phyloP scores from a whole-genome alignment of 768 basidiomycete species.

The Serpula lacrymans region DNA sequence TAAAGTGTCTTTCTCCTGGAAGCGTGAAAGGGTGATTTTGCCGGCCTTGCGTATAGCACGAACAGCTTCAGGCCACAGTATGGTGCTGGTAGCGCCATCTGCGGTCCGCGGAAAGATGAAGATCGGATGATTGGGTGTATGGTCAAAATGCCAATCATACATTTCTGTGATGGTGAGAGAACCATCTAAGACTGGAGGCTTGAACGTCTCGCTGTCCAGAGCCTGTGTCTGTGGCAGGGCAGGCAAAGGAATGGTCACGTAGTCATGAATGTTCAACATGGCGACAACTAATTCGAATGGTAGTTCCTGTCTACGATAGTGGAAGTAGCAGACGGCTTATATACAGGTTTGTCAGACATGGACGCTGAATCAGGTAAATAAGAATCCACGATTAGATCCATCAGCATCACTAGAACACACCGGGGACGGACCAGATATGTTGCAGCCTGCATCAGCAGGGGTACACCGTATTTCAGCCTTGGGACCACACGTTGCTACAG shows the following conservation, averaged over 20 bases:
- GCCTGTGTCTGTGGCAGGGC: conserved; percentile 25
- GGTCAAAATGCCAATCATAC: conserved; percentile 30
- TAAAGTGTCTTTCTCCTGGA: conserved; percentile 1
- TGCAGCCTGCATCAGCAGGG: too few species aligned
- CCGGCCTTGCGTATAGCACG: conserved; percentile 25
- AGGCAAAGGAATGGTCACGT: conserved; percentile 5
- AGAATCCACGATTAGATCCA: too few species aligned
- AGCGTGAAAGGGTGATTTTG: conserved; percentile 10
- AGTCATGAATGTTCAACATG: too few species aligned
- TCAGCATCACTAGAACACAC: too few species aligned
- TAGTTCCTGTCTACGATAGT: too few species aligned
- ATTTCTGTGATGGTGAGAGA: conserved; percentile 29
- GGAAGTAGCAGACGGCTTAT: too few species aligned
- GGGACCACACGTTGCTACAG: too few species aligned
- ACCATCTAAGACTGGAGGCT: conserved; percentile 29
- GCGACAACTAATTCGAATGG: too few species aligned
- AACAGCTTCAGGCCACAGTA: conserved; percentile 24
- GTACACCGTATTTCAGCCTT: too few species aligned
- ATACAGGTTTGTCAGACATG: too few species aligned
- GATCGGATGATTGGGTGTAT: conserved; percentile 30
- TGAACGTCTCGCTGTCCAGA: conserved; percentile 24
- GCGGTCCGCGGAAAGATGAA: conserved; percentile 21
- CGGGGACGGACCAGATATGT: too few species aligned
- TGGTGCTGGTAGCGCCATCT: conserved; percentile 8
- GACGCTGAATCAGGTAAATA: too few species aligned